Conservation (phyloP, 352 stramenopile genomes). For the Globisporangium radiosum region DNA sequence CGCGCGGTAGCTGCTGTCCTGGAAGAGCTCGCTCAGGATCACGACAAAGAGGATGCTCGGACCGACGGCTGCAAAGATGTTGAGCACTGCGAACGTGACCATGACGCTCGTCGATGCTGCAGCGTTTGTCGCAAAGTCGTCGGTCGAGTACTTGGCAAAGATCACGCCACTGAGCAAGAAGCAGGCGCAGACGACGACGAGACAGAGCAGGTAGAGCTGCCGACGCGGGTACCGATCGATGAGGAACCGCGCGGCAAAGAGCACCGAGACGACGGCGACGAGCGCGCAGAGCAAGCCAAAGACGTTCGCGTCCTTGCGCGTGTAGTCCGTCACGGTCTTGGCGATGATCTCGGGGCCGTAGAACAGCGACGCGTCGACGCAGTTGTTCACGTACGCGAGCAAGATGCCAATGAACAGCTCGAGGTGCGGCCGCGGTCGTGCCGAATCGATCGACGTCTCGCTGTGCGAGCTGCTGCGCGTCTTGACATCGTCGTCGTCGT, state of each 20-base stretch:
- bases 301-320: conserved; percentile 60
- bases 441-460: not conserved
- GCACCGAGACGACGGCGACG: conserved; percentile 58
- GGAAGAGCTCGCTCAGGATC: conserved; percentile 82
- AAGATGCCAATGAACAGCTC: conserved; percentile 73
- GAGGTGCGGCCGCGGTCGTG: conserved; percentile 26
- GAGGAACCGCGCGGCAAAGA: conserved; percentile 60
- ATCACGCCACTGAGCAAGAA: conserved; percentile 62
- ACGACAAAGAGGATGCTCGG: conserved; percentile 80
- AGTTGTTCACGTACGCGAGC: conserved; percentile 85
- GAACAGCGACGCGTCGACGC: conserved; percentile 82
- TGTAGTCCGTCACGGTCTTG: conserved; percentile 52
- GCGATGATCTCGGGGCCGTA: conserved; percentile 82
- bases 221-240: conserved; percentile 62
- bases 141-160: conserved; percentile 60
- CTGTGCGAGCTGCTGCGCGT: conserved; percentile 4
- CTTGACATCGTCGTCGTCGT: conserved; percentile 13
- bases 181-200: conserved; percentile 58
- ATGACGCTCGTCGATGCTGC: conserved; percentile 49
- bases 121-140: conserved; percentile 44
- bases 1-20: conserved; percentile 72
- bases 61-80: conserved; percentile 66
- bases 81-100: conserved; percentile 60
- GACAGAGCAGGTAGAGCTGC: conserved; percentile 64
- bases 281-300: conserved; percentile 69